These are phyloP conservation scores for Aspergillus ostianus DNA, from an alignment of 495 filamentous ascomycete species.

Conservation along the genomic window DNA sequence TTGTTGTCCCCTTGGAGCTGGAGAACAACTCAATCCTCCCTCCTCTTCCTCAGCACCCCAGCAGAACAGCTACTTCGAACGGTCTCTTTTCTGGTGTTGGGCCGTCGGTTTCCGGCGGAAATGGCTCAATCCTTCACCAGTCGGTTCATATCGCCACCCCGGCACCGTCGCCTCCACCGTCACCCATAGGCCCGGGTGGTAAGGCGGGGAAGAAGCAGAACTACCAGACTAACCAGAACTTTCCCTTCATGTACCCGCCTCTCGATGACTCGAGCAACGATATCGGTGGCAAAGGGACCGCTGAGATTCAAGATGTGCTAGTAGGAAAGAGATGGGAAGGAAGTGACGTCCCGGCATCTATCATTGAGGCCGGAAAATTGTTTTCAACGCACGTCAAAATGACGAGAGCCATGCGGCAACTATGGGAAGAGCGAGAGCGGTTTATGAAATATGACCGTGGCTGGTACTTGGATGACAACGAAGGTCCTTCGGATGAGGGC, in stretches of 20 bases:
- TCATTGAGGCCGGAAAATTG: conserved; percentile 90
- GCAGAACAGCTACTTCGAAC: conserved; percentile 42
- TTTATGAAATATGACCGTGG: conserved; percentile 91
- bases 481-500: conserved; percentile 47
- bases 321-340: conserved; percentile 85
- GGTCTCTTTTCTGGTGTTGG: conserved; percentile 44
- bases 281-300: conserved; percentile 80
- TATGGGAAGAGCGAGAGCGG: conserved; percentile 89
- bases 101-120: conserved; percentile 41
- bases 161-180: conserved; percentile 94
- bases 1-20: conserved; percentile 79
- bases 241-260: conserved; percentile 95
- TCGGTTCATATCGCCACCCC: conserved; percentile 98
- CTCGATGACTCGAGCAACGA: conserved; percentile 78
- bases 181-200: conserved; percentile 79
- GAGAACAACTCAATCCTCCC: conserved; percentile 90
- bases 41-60: conserved; percentile 71
- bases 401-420: conserved; percentile 83
- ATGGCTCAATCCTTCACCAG: conserved; percentile 86
- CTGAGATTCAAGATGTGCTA: conserved; percentile 69
- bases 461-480: conserved; percentile 64
- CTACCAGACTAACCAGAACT: conserved; percentile 98
- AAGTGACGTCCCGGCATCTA: conserved; percentile 85
- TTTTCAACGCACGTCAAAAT: conserved; percentile 87
- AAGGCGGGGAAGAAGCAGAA: conserved; percentile 98